Evolutionary conservation across 768 basidiomycete genomes (phyloP).

Genomic region (Podaxis mareebaensis): DNA sequence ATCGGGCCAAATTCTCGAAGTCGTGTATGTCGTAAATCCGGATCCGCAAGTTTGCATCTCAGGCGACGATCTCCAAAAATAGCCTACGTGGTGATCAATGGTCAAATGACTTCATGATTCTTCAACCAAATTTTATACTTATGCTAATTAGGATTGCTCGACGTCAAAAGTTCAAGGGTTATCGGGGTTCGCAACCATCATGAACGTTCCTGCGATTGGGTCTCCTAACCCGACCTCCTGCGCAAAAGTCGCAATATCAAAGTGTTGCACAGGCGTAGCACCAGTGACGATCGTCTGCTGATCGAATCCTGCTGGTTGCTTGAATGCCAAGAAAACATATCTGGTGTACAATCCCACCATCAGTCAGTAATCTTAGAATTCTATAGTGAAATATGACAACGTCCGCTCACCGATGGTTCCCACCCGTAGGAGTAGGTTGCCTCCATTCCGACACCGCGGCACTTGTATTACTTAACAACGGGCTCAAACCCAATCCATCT

Average conservation of each 20-base stretch:
- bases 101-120: too few species aligned
- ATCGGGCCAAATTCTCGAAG: too few species aligned
- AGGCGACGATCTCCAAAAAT: too few species aligned
- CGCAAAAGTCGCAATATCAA: conserved; percentile 48
- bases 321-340: conserved; percentile 49
- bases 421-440: background rate
- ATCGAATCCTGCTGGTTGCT: conserved; percentile 42
- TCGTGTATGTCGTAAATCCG: too few species aligned
- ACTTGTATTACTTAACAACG: background rate
- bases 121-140: too few species aligned
- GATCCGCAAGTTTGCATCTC: too few species aligned
- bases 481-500: background rate
- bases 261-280: conserved; percentile 31
- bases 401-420: background rate
- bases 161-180: background rate
- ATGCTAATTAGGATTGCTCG: background rate
- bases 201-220: conserved; percentile 51
- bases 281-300: conserved; percentile 40
- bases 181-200: conserved; percentile 36
- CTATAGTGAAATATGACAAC: background rate
- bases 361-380: background rate
- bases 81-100: too few species aligned
- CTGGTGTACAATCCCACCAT: conserved; percentile 21
- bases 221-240: conserved; percentile 39
- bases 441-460: background rate